Evolutionary conservation across 2,329 filamentous ascomycete species (phyloP), one percentile per base, ranked within the genome.

Genomic region (Bipolaris bicolor): DNA sequence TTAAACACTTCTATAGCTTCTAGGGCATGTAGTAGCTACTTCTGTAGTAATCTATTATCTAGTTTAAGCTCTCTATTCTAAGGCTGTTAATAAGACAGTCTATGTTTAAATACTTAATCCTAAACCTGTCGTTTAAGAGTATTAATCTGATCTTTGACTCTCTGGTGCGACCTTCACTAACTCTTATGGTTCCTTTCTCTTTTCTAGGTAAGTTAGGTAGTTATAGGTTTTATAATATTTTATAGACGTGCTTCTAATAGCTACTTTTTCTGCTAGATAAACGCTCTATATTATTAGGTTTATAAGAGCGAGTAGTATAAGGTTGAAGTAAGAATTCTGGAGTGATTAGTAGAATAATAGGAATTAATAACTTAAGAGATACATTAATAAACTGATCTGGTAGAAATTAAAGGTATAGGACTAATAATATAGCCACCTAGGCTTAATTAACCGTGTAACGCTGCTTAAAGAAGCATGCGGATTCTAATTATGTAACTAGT

Each of bases 1-100:
- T 49, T 16, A 15, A 58, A 40, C 16, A 49, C 47, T 51, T 55
- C 52, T 52, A 58, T 58, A n/a, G 48, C 39, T 58, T 16, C 48
- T 51, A 55, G 20, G 44, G 22, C 15, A 11, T 52, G 16, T 55
- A 55, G 52, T 29, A 58, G 48, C 22, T 13, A 31, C 48, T 55
- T 15, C 26, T 51, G 22, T 55, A 58, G 52, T 16, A 24, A 58
- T 13, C 44, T 10, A 15, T 52, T 58, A 15, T 58, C 15, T 29
- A 44, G 3, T 3, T 45, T 5, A 55, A 58, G 56, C 36, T 55
- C 18, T 52, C 11, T 52, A 33, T 55, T 58, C 56, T 58, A 39
- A 18, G 55, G 43, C 36, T 22, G n/a, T 58, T 48, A 58, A 49
- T 33, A 44, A 16, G 47, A 55, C 43, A 52, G 29, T 55, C 36